These are phyloP conservation scores for Brasenia schreberi DNA, from an alignment of 164 flowering plant genomes.

Conservation along the genomic window DNA sequence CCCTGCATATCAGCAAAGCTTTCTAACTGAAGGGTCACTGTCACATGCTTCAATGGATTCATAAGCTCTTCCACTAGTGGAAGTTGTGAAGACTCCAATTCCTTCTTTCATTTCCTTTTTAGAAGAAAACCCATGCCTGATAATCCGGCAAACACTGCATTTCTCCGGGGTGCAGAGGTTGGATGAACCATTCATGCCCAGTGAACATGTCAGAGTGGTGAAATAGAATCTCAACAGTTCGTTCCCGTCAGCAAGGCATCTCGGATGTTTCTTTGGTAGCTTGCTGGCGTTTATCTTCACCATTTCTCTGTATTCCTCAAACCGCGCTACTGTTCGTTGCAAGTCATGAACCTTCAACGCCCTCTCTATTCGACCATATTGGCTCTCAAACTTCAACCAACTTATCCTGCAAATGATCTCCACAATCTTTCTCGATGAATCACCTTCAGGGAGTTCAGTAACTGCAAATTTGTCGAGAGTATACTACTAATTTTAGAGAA, in stretches of 20 bases:
- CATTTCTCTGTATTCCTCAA: conserved; percentile 58
- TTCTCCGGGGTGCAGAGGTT: conserved; percentile 37
- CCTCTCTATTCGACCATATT: conserved; percentile 40
- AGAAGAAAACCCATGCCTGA: conserved; percentile 42
- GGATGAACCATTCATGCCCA: conserved; percentile 42
- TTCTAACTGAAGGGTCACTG: conserved; percentile 24
- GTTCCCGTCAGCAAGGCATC: conserved; percentile 70
- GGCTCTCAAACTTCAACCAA: conserved; percentile 47
- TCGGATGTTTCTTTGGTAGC: conserved; percentile 59
- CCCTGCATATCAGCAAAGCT: conserved; percentile 63
- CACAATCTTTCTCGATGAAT: conserved; percentile 56
- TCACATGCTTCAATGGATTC: conserved; percentile 30
- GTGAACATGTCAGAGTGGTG: conserved; percentile 41
- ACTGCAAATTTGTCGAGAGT: conserved; percentile 17
- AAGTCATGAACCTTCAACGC: conserved; percentile 65
- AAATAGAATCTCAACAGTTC: conserved; percentile 61
- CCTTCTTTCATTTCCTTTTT: conserved; percentile 37
- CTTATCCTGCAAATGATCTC: conserved; percentile 59
- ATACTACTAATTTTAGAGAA: no score
- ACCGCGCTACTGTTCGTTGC: conserved; percentile 47
- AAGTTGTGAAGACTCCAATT: conserved; percentile 60
- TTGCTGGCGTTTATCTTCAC: conserved; percentile 61
- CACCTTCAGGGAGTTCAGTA: conserved; percentile 61
- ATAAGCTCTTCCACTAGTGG: conserved; percentile 65
- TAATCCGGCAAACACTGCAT: conserved; percentile 43